phyloP scores from a whole-genome alignment of 768 basidiomycete species.

The Hygrophorus pudorinus region DNA sequence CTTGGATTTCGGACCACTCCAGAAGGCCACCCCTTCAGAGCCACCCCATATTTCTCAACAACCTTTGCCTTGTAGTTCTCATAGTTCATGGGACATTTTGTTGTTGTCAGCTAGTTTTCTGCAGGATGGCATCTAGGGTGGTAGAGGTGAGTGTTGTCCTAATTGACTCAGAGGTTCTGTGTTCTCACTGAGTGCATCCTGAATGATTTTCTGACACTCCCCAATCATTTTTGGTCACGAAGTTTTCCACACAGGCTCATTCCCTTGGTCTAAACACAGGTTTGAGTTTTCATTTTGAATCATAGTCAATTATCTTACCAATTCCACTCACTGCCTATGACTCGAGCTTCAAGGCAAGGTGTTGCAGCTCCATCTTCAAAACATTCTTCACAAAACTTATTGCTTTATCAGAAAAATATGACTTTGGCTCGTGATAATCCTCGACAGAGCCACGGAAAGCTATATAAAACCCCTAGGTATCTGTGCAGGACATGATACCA shows the following conservation, averaged over 20 bases:
- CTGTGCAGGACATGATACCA: neutral
- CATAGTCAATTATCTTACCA: neutral
- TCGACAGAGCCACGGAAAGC: neutral
- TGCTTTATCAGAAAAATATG: neutral
- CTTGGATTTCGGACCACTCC: neutral
- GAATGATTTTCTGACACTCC: neutral
- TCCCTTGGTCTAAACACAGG: too few relatives aligned
- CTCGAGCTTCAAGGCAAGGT: conserved; percentile 1
- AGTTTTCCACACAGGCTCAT: neutral
- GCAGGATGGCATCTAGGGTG: neutral
- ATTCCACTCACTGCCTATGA: neutral
- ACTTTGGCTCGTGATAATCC: neutral
- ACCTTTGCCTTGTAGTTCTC: conserved; percentile 1
- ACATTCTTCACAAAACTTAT: neutral
- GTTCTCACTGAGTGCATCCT: neutral
- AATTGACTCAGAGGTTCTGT: neutral
- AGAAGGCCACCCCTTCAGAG: neutral
- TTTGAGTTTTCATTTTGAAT: neutral
- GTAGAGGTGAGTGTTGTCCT: neutral
- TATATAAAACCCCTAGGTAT: conserved; percentile 1
- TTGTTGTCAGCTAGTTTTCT: neutral
- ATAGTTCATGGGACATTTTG: neutral
- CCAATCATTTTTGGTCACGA: neutral
- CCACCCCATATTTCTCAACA: neutral
- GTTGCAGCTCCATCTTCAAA: neutral